phyloP scores from a whole-genome alignment of 2,329 filamentous ascomycete genomes.

The Fusarium drepaniforme region DNA sequence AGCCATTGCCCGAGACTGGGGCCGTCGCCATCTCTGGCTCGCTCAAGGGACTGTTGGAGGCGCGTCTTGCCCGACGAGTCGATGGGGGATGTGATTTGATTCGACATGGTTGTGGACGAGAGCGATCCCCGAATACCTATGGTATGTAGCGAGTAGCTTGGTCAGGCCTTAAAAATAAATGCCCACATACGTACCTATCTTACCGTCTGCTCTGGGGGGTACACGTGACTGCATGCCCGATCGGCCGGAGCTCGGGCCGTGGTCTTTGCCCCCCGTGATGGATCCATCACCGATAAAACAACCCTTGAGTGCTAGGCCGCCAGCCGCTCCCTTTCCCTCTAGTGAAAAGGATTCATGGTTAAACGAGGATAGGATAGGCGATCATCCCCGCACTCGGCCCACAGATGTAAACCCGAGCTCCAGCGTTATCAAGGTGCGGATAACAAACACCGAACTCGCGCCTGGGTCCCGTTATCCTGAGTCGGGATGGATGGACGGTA shows the following conservation, averaged over 20 bases:
- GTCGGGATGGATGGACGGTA: neutral
- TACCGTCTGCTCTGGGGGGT: neutral
- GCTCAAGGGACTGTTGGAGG: neutral
- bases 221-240: neutral
- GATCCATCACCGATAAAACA: neutral
- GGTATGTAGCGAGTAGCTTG: neutral
- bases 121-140: neutral
- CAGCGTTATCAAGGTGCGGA: neutral
- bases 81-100: neutral
- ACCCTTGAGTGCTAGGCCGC: neutral
- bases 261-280: neutral
- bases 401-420: neutral
- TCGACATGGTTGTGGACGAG: neutral
- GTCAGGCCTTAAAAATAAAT: neutral
- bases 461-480: neutral
- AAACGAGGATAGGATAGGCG: neutral
- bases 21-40: neutral
- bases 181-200: neutral
- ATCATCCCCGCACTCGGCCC: neutral
- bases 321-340: neutral
- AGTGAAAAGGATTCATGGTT: neutral
- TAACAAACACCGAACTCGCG: neutral
- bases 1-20: conserved; percentile 8
- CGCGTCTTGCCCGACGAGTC: neutral
- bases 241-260: conserved; percentile 1